Evolutionary conservation across 1,139 yeast genomes (phyloP), one percentile per base, ranked within the genome.

Genomic region (Kodamaea alishanica): DNA sequence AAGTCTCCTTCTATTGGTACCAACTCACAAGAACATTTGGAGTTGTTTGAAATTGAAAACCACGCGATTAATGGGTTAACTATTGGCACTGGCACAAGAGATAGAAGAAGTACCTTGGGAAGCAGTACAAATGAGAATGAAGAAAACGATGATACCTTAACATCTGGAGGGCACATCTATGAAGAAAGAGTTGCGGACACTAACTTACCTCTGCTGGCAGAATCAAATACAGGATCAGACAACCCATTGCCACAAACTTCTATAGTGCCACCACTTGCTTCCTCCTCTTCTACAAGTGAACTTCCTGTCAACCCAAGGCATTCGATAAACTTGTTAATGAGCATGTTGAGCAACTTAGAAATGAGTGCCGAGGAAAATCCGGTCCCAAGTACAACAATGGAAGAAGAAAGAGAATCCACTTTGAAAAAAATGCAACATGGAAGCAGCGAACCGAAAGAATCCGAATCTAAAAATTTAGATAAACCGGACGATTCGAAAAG

Each of bases 51-150:
- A 33, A 45, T 62, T 7, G 56, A 51, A 37, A 63, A 70, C 25
- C 73, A 73, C 1, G 45, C 67, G 7, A 61, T 67, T 9, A 67
- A 63, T 44, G 73, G 73, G 0, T 48, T 67, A 15, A 67, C 69
- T 1, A 49, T 67, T 12, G 73, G 73, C 0, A 51, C 54, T 11
- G 60, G 56, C 42, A 40, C 59, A 24, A 43, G 58, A 9, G 63
- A 59, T 34, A 46, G 66, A 26, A 24, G 20, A 11, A 35, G 38
- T 9, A 29, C 30, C 38, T 41, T 2, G 42, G 41, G 30, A 2
- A 12, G 24, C 8, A 29, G 24, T n/a, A n/a, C 20, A 8, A 12
- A 31, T 8, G 33, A 31, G 15, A 8, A 8, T n/a, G 15, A n/a
- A 8, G 31, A 28, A 4, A 20, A 12, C 11, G 32, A 30, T 12